Conservation (phyloP, 371 early-diverging fungal species). For the Saksenaea vasiformis region DNA sequence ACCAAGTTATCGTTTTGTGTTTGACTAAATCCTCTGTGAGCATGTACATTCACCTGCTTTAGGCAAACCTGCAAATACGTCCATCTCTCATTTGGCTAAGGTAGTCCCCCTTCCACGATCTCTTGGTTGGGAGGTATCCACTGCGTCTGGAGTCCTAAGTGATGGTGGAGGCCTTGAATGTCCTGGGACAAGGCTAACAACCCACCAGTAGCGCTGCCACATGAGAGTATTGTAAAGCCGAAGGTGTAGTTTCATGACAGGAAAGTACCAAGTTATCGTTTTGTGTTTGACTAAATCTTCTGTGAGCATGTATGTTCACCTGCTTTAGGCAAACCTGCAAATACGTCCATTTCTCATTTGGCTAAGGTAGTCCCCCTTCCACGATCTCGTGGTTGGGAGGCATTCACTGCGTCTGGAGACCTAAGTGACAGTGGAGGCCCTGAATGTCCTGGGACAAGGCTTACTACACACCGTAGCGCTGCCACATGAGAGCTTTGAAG, state of each 20-base stretch:
- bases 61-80: too few species aligned
- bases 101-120: neutral
- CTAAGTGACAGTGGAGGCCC: neutral
- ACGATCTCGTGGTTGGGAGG: neutral
- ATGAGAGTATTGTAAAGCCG: neutral
- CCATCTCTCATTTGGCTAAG: neutral
- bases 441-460: neutral
- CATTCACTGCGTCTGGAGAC: neutral
- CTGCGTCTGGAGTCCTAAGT: neutral
- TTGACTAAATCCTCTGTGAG: too few species aligned
- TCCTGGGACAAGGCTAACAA: neutral
- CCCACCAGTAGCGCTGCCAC: neutral
- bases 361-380: neutral
- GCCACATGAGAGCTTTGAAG: neutral
- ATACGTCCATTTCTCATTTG: too few species aligned
- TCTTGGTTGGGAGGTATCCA: neutral
- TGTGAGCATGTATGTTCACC: too few species aligned
- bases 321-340: too few species aligned
- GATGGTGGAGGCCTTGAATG: neutral
- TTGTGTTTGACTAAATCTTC: too few species aligned
- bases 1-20: too few species aligned
- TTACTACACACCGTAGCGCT: neutral
- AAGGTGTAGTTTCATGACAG: too few species aligned
- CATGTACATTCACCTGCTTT: too few species aligned
- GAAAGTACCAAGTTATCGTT: too few species aligned